phyloP scores from a whole-genome alignment of 2,329 filamentous ascomycete genomes.

The Chrysosporium keratinophilum region DNA sequence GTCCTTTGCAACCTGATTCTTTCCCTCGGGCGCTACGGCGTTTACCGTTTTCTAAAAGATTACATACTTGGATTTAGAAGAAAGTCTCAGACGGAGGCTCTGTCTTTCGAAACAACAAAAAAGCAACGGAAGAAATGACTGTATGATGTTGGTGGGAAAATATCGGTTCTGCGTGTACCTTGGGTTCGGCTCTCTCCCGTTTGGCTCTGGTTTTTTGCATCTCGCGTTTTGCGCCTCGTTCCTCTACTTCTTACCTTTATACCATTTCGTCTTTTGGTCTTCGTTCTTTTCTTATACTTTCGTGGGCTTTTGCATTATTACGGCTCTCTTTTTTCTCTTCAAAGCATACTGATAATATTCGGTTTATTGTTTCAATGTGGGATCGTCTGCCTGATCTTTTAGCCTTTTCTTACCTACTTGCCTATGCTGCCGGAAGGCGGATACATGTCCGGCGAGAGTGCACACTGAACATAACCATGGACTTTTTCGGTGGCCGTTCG shows the following conservation, averaged over 20 bases:
- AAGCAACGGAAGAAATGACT: conserved; percentile 12
- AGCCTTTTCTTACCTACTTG: background rate
- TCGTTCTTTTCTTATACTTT: background rate
- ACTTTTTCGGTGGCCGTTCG: background rate
- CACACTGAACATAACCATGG: background rate
- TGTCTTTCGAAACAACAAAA: conserved; percentile 5
- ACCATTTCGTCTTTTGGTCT: background rate
- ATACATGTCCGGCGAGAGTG: background rate
- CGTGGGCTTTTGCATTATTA: conserved; percentile 6
- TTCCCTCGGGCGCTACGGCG: background rate
- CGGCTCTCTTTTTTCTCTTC: background rate
- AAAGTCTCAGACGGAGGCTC: background rate
- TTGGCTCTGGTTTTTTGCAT: background rate
- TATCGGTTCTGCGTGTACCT: background rate
- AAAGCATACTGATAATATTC: background rate
- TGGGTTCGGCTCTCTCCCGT: conserved; percentile 3
- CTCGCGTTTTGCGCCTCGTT: background rate
- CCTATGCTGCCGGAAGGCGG: background rate
- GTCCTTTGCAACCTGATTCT: background rate
- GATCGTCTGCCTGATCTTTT: background rate
- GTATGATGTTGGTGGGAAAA: conserved; percentile 9
- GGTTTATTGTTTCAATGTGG: background rate
- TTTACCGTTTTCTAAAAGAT: background rate
- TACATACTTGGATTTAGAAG: conserved; percentile 2
- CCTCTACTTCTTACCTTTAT: background rate